Evolutionary conservation across 345 rosid genomes (phyloP).

Genomic region (Hypericum androsaemum): DNA sequence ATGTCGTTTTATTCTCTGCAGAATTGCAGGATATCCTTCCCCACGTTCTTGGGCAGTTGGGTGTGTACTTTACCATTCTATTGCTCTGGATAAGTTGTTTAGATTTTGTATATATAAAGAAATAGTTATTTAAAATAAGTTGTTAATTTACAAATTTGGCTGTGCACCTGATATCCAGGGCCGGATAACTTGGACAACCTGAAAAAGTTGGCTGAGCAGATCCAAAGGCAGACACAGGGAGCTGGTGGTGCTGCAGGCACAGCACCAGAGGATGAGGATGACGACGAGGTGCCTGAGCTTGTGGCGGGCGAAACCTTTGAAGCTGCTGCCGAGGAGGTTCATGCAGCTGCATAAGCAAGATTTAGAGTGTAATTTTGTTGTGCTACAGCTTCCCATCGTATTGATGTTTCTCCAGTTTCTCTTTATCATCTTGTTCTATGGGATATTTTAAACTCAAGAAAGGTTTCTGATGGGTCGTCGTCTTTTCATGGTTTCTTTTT

Average conservation of each 20-base stretch:
- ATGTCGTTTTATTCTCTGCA: constrained; percentile 16
- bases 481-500: no score
- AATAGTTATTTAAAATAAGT: neutral
- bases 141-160: neutral
- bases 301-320: constrained; percentile 1
- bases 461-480: no score
- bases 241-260: constrained; percentile 29
- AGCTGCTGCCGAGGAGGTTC: neutral
- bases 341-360: neutral
- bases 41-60: constrained; percentile 70
- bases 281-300: constrained; percentile 39
- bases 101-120: neutral
- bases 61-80: constrained; percentile 24
- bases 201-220: constrained; percentile 92
- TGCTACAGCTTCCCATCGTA: no score
- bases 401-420: no score
- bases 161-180: constrained; percentile 29
- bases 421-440: no score
- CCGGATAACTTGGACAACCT: constrained; percentile 88
- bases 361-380: neutral
- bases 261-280: constrained; percentile 25
- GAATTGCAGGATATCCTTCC: constrained; percentile 95
- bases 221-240: constrained; percentile 60
- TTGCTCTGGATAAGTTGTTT: neutral
- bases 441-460: no score